Base-by-base conservation (phyloP, 805 yeast species). In the Nakazawaea anatomiae region DNA sequence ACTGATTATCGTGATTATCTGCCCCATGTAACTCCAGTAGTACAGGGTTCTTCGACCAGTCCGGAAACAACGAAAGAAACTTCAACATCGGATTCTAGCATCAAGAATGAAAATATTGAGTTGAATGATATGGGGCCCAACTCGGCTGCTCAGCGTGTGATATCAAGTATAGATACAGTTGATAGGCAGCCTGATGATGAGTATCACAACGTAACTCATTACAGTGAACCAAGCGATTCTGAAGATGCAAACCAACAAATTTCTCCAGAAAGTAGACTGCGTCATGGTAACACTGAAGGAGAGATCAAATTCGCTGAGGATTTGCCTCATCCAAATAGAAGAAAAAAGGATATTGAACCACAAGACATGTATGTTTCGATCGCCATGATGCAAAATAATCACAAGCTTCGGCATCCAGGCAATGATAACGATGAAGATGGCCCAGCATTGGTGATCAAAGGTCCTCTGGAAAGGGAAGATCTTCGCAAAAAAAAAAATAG, bases 351-450 rank as follows among this genome's bases (percentile, higher is more conserved):
- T 27, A 70, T 87, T 10, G 83, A 85, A 35, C 96, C 97, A 1
- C 79, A 85, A 46, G 97, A 91, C 61, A 84, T 90, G 82, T 85
- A 75, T 63, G 75, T 85, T 71, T 89, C 96, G 4, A 85, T 90
- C 57, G 83, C 89, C 41, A 82, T 90, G 84, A 70, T 91, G 69
- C 85, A 85, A 57, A 74, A 76, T 48, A 71, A 74, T 40, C 75
- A 74, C 51, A 69, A 67, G n/a, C 65, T 62, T 28, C 62, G 64
- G 39, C 58, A 61, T 30, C 49, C 60, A 5, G 55, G 59, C 32
- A 70, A 66, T 28, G 76, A 74, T 28, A 28, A 49, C 10, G 79
- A 75, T 38, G 85, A 81, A 36, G 80, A 83, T 38, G 95, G 92
- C 0, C 94, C 92, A 4, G 90, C 92, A 1, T 66, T 89, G 36